Conservation (phyloP, 257 asterid species). For the Nicotiana otophora region DNA sequence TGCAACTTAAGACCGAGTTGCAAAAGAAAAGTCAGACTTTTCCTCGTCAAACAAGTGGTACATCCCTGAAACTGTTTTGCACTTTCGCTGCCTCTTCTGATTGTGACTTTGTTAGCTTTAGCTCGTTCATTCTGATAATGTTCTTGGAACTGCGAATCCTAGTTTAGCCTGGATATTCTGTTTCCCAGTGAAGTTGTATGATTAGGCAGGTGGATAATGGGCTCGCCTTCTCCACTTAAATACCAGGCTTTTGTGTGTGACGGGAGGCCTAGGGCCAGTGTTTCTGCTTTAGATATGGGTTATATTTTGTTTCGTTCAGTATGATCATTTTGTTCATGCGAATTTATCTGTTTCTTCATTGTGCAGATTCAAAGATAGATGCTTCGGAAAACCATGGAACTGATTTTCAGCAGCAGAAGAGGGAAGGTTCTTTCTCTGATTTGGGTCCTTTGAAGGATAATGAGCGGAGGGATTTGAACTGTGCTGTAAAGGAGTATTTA, state of each 20-base stretch:
- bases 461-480: conserved; percentile 82
- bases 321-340: conserved; percentile 14
- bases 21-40: conserved; percentile 49
- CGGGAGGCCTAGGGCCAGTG: not conserved
- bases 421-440: conserved; percentile 50
- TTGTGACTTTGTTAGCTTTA: not conserved
- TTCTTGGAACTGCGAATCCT: not conserved
- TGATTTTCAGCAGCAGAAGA: conserved; percentile 37
- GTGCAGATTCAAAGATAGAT: conserved; percentile 46
- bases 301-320: not conserved
- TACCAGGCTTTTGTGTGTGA: too few relatives aligned
- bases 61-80: conserved; percentile 10
- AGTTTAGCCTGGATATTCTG: not conserved
- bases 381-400: conserved; percentile 34
- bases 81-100: conserved; percentile 9
- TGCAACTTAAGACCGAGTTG: conserved; percentile 65
- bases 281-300: not conserved
- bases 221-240: too few relatives aligned
- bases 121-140: not conserved
- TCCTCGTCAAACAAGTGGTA: conserved; percentile 48
- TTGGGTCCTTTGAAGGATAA: conserved; percentile 87
- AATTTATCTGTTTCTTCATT: conserved; percentile 22
- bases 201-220: not conserved
- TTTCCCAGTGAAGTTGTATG: not conserved
- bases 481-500: conserved; percentile 95